A percentile compares a stretch with the other conserved stretches of the same genome.
Evolutionary conservation across 192 early-diverging fungal genomes (phyloP).

Genomic region (Phycomyces blakesleeanus): DNA sequence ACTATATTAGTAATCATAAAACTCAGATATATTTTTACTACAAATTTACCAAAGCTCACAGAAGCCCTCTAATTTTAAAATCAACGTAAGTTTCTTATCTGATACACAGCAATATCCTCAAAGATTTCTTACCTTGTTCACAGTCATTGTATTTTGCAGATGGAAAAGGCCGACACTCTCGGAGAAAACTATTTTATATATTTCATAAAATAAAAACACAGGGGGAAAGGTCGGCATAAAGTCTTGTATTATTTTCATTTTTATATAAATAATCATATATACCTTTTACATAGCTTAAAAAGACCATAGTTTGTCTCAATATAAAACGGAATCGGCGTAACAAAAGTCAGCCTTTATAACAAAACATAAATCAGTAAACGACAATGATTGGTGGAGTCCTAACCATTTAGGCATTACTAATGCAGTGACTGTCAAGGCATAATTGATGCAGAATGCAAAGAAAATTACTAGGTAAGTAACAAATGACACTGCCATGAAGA

Average conservation of each 20-base stretch:
- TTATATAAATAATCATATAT: no score
- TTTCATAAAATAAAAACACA: no score
- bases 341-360: constrained; percentile 30
- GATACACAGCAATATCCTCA: neutral
- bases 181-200: neutral
- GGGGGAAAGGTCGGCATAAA: no score
- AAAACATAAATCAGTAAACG: neutral
- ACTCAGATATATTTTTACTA: no score
- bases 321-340: constrained; percentile 29
- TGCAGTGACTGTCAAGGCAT: constrained; percentile 20
- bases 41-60: constrained; percentile 37
- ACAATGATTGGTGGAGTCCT: neutral
- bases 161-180: constrained; percentile 34
- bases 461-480: constrained; percentile 28
- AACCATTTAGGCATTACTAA: constrained; percentile 35
- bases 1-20: no score
- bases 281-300: constrained; percentile 30
- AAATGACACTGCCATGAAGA: constrained; percentile 21
- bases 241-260: no score
- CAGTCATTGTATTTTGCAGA: constrained; percentile 24
- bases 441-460: constrained; percentile 24
- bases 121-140: constrained; percentile 22
- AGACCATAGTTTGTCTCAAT: constrained; percentile 33
- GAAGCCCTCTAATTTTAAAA: constrained; percentile 23
- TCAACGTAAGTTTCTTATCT: neutral